Evolutionary conservation across 768 basidiomycete species (phyloP), one percentile per base, ranked within the genome.

Genomic region (Trametes meyenii): DNA sequence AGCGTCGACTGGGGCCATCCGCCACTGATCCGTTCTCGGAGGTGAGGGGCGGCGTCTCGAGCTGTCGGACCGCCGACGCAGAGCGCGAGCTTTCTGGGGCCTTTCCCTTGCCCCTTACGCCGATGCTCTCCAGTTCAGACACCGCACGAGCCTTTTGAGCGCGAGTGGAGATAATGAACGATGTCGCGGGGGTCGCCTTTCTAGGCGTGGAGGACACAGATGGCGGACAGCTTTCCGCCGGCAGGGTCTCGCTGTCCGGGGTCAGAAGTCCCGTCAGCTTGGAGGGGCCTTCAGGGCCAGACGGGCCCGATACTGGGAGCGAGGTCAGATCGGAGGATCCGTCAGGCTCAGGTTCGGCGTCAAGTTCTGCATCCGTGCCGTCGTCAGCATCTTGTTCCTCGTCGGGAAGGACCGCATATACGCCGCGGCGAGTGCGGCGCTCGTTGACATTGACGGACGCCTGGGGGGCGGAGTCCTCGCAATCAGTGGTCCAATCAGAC

Each of bases 391-490:
- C 87, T 42, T 83, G 83, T 52, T 85, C 83, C 62, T 84, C 80
- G 63, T 81, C 50, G 12, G 60, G 48, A 16, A 87, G 74, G 42
- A 90, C 83, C 29, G 88, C 88, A 71, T 93, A 93, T 17, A 93
- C 91, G 35, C 91, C 90, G 43, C 91, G 82, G 33, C 91, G 85
- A 50, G 91, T 93, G 64, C 91, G 80, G 40, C 91, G 81, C 71
- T 92, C 91, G 68, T 93, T 88, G 62, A 92, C 75, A 67, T 93
- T 89, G 56, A 86, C 74, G 63, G 58, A 75, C 55, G 62, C 78
- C 67, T 50, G 69, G 1, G 49, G 38, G 1, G 53, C 16, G 56
- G 72, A 66, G 19, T 78, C 76, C 11, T 71, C 75, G 14, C 61
- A 64, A 57, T 59, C 61, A n/a, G 64, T 66, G 44, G 64, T 63